Evolutionary conservation across 208 protist species (phyloP).

Genomic region (Blastocrithidia nonstop): DNA sequence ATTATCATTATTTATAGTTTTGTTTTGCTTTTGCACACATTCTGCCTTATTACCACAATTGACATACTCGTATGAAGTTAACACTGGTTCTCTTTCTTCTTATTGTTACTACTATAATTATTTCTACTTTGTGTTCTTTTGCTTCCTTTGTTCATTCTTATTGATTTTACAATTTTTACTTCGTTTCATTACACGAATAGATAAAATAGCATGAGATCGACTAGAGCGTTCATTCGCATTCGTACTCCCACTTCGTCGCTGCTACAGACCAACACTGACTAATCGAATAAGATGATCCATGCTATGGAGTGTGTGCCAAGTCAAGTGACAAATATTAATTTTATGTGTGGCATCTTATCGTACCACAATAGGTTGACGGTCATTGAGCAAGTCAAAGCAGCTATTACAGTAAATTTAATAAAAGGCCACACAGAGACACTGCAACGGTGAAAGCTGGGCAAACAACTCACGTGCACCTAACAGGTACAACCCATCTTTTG

Average conservation of each 20-base stretch:
- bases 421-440: conserved; percentile 57
- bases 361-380: conserved; percentile 65
- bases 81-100: too few species aligned
- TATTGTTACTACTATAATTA: too few species aligned
- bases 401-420: conserved; percentile 95
- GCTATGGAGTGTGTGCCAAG: conserved; percentile 42
- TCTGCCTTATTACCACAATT: too few species aligned
- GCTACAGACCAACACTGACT: conserved; percentile 64
- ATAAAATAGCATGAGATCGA: conserved; percentile 81
- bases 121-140: too few species aligned
- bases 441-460: conserved; percentile 11
- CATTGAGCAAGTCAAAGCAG: conserved; percentile 90
- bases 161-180: too few species aligned
- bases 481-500: conserved; percentile 82
- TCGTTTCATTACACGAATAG: conserved; percentile 28
- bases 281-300: conserved; percentile 49
- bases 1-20: not conserved
- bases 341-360: conserved; percentile 83
- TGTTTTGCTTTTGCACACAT: too few species aligned
- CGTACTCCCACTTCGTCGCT: conserved; percentile 74
- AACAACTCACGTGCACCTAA: conserved; percentile 87
- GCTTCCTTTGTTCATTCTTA: too few species aligned
- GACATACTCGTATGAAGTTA: conserved; percentile 6
- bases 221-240: conserved; percentile 79
- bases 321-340: conserved; percentile 84